Evolutionary conservation across 805 yeast species (phyloP).

Genomic region (Candida coquimbonensis): DNA sequence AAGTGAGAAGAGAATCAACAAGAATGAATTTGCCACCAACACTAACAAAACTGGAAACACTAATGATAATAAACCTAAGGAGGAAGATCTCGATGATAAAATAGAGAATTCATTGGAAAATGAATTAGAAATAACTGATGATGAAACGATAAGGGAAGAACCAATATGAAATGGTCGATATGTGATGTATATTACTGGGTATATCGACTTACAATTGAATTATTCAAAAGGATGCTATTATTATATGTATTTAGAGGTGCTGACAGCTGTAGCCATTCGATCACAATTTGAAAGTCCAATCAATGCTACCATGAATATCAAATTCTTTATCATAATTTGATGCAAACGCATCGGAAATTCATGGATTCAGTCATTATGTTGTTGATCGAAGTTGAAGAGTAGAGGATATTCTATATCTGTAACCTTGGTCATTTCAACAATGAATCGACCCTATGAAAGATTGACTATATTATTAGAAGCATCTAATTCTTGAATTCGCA

Average conservation of each 20-base stretch:
- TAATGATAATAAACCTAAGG: too few relatives aligned
- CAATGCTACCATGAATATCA: neutral
- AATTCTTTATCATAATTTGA: too few relatives aligned
- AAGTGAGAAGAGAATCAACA: neutral
- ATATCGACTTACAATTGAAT: too few relatives aligned
- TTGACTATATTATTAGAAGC: slow-evolving; percentile 13
- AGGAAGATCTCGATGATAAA: too few relatives aligned
- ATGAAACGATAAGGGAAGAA: neutral
- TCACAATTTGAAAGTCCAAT: slow-evolving; percentile 10
- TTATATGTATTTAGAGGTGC: too few relatives aligned
- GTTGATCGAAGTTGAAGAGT: neutral
- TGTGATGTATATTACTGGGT: neutral
- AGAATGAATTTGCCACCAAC: too few relatives aligned
- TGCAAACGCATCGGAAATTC: too few relatives aligned
- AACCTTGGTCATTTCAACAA: neutral
- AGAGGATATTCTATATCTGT: neutral
- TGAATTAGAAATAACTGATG: too few relatives aligned
- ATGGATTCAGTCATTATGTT: neutral
- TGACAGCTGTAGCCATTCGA: neutral
- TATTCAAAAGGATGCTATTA: too few relatives aligned
- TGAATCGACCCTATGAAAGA: slow-evolving; percentile 5
- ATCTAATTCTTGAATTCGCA: slow-evolving; percentile 18
- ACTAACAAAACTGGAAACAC: too few relatives aligned
- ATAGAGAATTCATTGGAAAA: too few relatives aligned
- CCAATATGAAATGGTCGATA: neutral